These are phyloP conservation scores for Vitis labrusca DNA, from an alignment of 164 flowering plant species.

Conservation along the genomic window DNA sequence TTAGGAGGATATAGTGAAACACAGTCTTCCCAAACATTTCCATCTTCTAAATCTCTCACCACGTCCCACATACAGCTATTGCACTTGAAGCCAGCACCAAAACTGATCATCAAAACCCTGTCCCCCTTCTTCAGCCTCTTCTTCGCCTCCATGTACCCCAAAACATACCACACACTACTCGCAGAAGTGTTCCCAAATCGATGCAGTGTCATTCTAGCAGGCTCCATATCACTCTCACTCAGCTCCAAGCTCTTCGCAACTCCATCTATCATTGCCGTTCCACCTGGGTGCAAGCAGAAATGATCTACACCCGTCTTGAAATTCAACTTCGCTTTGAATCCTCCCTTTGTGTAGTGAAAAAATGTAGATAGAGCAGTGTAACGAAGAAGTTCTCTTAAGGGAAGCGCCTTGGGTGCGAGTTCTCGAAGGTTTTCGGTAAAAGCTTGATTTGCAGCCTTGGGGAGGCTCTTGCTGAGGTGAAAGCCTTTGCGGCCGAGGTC, in stretches of 20 bases:
- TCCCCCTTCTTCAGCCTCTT: conserved; percentile 53
- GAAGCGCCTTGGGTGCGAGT: conserved; percentile 48
- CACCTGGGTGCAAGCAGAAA: conserved; percentile 63
- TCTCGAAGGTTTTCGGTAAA: conserved; percentile 39
- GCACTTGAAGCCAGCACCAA: conserved; percentile 81
- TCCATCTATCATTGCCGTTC: conserved; percentile 52
- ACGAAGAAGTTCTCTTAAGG: conserved; percentile 41
- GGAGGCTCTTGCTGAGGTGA: conserved; percentile 43
- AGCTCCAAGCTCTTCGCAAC: conserved; percentile 45
- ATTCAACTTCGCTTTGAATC: conserved; percentile 17
- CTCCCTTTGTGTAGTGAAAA: too few species aligned
- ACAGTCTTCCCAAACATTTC: conserved; percentile 62
- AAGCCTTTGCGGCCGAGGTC: conserved; percentile 37
- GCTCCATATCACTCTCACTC: conserved; percentile 52
- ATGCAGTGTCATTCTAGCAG: conserved; percentile 68
- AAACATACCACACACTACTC: conserved; percentile 67
- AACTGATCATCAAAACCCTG: conserved; percentile 54
- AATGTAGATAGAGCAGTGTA: too few species aligned
- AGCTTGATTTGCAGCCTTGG: conserved; percentile 53
- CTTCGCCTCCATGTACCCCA: conserved; percentile 79
- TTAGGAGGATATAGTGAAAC: conserved; percentile 49
- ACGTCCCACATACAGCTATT: conserved; percentile 74
- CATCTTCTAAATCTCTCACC: conserved; percentile 49
- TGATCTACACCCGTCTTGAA: conserved; percentile 55
- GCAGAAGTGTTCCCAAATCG: conserved; percentile 76